These are phyloP conservation scores for Isabelozyma heimii DNA, from an alignment of 805 yeast genomes.

Conservation along the genomic window DNA sequence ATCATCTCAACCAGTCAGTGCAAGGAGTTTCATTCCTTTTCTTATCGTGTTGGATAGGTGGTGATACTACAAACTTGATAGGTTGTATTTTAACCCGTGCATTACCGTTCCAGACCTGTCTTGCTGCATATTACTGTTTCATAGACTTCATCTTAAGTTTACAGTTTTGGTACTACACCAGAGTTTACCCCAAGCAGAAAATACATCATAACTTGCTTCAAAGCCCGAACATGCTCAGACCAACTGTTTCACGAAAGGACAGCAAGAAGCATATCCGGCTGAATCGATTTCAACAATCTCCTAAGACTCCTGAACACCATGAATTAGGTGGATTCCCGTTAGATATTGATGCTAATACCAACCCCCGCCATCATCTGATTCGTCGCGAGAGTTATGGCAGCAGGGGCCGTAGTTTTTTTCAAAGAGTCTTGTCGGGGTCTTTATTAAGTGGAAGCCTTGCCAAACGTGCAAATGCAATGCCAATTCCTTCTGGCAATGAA, in stretches of 20 bases:
- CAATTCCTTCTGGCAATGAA: neutral
- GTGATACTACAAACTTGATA: constrained; percentile 46
- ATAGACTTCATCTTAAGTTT: constrained; percentile 66
- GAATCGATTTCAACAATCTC: constrained; percentile 18
- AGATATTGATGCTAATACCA: neutral
- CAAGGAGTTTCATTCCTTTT: constrained; percentile 32
- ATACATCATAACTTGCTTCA: constrained; percentile 37
- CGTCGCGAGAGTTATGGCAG: neutral
- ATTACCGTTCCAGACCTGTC: constrained; percentile 71
- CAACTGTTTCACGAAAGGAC: constrained; percentile 8
- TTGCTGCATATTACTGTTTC: constrained; percentile 70
- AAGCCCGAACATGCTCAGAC: constrained; percentile 34
- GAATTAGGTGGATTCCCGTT: neutral
- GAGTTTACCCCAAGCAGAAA: constrained; percentile 37
- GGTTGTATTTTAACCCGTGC: constrained; percentile 81
- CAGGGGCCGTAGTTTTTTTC: constrained; percentile 6
- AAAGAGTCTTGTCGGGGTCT: constrained; percentile 11
- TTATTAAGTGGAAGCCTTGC: constrained; percentile 9
- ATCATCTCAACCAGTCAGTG: constrained; percentile 42
- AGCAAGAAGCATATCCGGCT: constrained; percentile 9
- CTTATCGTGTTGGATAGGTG: constrained; percentile 33
- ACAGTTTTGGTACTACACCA: constrained; percentile 73
- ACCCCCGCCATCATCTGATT: neutral
- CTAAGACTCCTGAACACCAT: neutral
- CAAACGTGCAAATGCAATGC: constrained; percentile 9